These are phyloP conservation scores for Picea glauca DNA, from an alignment of 75 land plant genomes.

Conservation along the genomic window DNA sequence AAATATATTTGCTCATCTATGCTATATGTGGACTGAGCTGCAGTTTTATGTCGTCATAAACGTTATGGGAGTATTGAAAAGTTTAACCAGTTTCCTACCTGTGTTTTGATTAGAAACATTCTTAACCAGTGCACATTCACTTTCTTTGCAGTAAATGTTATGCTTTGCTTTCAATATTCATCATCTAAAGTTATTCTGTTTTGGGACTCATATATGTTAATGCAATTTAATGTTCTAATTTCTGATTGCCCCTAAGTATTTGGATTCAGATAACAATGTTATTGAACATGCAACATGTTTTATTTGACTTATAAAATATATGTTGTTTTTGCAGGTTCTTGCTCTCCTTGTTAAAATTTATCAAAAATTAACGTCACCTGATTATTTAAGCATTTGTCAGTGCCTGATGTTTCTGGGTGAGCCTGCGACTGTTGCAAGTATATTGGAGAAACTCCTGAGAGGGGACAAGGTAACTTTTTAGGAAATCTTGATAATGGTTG, in stretches of 20 bases:
- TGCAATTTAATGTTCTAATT: neutral
- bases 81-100: too few relatives aligned
- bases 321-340: slow-evolving; percentile 51
- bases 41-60: too few relatives aligned
- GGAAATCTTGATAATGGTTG: neutral
- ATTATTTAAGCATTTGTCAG: slow-evolving; percentile 91
- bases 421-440: slow-evolving; percentile 54
- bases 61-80: too few relatives aligned
- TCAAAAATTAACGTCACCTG: slow-evolving; percentile 71
- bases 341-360: slow-evolving; percentile 72
- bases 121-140: neutral
- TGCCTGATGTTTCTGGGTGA: slow-evolving; percentile 59
- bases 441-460: slow-evolving; percentile 45
- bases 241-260: neutral
- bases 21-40: too few relatives aligned
- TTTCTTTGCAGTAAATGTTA: neutral
- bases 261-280: neutral
- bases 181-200: neutral
- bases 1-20: too few relatives aligned
- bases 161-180: neutral
- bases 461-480: slow-evolving; percentile 30
- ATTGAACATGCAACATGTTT: neutral
- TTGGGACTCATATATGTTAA: neutral
- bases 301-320: neutral
- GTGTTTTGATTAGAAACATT: neutral